These are phyloP conservation scores for Evernia prunastri DNA, from an alignment of 495 filamentous ascomycete genomes.

Conservation along the genomic window DNA sequence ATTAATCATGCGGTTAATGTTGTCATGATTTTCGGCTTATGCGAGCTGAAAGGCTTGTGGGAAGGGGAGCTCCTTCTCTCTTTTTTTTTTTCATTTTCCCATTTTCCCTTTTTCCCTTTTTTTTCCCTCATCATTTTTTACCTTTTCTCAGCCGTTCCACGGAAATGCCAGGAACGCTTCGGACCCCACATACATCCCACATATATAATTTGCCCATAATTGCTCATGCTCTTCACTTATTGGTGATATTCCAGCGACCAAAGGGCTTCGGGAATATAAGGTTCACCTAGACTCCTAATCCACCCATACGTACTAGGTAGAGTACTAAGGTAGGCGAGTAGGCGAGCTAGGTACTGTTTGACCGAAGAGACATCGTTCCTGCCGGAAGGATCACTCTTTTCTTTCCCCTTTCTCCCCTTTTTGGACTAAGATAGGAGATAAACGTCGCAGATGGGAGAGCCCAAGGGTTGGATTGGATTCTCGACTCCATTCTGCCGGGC, in stretches of 20 bases:
- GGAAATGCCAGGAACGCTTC: constrained; percentile 11
- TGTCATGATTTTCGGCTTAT: not conserved
- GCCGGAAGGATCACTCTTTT: not conserved
- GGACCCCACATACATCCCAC: constrained; percentile 11
- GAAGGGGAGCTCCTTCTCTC: not conserved
- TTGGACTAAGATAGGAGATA: not conserved
- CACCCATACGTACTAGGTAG: no score
- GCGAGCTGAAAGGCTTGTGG: not conserved
- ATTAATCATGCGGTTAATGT: not conserved
- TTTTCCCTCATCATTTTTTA: no score
- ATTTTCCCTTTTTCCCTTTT: no score
- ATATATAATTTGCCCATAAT: not conserved
- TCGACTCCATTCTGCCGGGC: constrained; percentile 18
- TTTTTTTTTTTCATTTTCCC: not conserved
- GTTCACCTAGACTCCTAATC: not conserved
- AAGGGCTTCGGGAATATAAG: not conserved
- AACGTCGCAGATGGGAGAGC: constrained; percentile 3
- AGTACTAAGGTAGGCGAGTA: no score
- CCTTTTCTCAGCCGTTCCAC: constrained; percentile 4
- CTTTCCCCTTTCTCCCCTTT: not conserved
- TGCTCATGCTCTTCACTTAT: not conserved
- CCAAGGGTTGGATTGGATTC: not conserved
- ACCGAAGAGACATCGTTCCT: not conserved
- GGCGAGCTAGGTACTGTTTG: not conserved
- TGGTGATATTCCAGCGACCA: not conserved